A percentile compares a stretch with the other conserved stretches of the same genome.
phyloP scores from a whole-genome alignment of 495 filamentous ascomycete species.

The Saxophila tyrrhenica region DNA sequence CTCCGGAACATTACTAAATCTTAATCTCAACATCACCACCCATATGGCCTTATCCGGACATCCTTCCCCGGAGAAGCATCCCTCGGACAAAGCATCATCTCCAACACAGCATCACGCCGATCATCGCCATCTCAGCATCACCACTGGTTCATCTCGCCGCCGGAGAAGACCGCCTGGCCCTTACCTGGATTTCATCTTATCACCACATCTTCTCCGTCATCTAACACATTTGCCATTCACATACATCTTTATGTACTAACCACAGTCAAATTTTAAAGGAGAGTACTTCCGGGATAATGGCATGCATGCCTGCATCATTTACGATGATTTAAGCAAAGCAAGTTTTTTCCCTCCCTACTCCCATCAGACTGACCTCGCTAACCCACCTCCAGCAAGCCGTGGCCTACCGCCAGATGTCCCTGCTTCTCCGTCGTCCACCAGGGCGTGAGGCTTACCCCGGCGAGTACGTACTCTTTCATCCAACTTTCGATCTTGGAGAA shows the following conservation, averaged over 20 bases:
- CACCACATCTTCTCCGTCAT: neutral
- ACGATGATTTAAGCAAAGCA: slow-evolving; percentile 73
- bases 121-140: too few relatives aligned
- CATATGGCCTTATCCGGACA: too few relatives aligned
- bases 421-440: slow-evolving; percentile 95
- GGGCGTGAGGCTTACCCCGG: slow-evolving; percentile 99
- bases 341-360: neutral
- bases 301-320: slow-evolving; percentile 87
- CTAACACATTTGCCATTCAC: neutral
- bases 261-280: too few relatives aligned
- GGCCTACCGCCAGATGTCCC: slow-evolving; percentile 99
- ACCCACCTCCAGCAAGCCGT: slow-evolving; percentile 75
- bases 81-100: too few relatives aligned
- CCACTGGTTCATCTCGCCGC: too few relatives aligned
- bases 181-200: too few relatives aligned
- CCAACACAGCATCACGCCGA: too few relatives aligned
- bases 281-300: slow-evolving; percentile 86
- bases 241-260: too few relatives aligned
- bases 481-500: neutral
- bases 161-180: too few relatives aligned
- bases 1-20: too few relatives aligned
- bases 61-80: too few relatives aligned
- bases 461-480: slow-evolving; percentile 45
- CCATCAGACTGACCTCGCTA: neutral
- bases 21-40: too few relatives aligned